A percentile compares a stretch with the other conserved stretches of the same genome.
Conservation (phyloP, 1,284 basidiomycete species). For the Heterobasidion occidentale region DNA sequence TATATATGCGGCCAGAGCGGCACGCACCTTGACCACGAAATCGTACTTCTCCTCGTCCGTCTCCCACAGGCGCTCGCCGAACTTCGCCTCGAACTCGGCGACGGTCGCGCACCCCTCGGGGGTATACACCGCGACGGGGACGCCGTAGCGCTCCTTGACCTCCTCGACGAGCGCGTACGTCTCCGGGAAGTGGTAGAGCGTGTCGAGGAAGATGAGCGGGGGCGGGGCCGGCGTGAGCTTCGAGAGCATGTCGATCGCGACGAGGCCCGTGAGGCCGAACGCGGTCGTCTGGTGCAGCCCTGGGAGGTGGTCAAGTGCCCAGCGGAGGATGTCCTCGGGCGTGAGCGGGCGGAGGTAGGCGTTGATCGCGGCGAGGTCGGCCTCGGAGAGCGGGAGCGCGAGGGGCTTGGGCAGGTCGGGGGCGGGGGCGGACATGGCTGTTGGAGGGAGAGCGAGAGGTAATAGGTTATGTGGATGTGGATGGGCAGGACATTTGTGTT, state of each 20-base stretch:
- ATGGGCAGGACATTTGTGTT: not conserved
- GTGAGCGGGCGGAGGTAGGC: slow-evolving; percentile 58
- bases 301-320: slow-evolving; percentile 79
- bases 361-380: slow-evolving; percentile 67
- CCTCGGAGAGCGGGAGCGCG: slow-evolving; percentile 54
- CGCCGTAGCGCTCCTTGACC: slow-evolving; percentile 70
- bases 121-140: slow-evolving; percentile 72
- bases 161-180: slow-evolving; percentile 84
- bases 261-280: slow-evolving; percentile 88
- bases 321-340: slow-evolving; percentile 77
- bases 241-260: slow-evolving; percentile 88
- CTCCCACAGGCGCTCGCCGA: slow-evolving; percentile 86
- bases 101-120: slow-evolving; percentile 68
- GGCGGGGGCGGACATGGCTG: not conserved
- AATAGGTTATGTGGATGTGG: not conserved
- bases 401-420: slow-evolving; percentile 37
- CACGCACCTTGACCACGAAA: slow-evolving; percentile 80
- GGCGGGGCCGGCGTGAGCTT: slow-evolving; percentile 62
- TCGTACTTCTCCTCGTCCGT: slow-evolving; percentile 87
- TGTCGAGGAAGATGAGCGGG: slow-evolving; percentile 89
- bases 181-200: slow-evolving; percentile 93
- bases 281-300: slow-evolving; percentile 86
- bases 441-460: not conserved
- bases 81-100: slow-evolving; percentile 74
- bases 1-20: not conserved